Evolutionary conservation across 805 yeast species (phyloP), one percentile per base, ranked within the genome.

Genomic region (Yamadazyma takamatsuzukensis): DNA sequence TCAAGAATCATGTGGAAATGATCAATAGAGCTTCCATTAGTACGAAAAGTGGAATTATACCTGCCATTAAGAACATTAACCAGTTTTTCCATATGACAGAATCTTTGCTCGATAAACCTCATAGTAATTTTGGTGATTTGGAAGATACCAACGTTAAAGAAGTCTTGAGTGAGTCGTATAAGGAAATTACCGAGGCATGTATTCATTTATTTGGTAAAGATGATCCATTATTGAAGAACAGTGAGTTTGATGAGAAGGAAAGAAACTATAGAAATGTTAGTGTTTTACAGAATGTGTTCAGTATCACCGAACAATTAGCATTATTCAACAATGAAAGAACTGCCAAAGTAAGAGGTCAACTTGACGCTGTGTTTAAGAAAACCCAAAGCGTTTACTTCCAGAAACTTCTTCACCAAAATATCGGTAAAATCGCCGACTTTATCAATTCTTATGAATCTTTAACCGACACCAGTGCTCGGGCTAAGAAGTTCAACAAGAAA

Each of bases 391-490:
- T 46, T 15, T 65, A 66, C 39, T 62, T 63, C 49, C 54, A 53
- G 30, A 53, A 50, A 41, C 43, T 59, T 11, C 40, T 63, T 15
- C 48, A 49, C 34, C 67, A 78, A 28, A 67, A 77, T 15, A 67
- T 87, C 47, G 90, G 93, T 0, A 82, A 81, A 47, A 47, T 88
- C 30, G 61, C 76, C 11, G 77, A 74, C 17, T 81, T 84, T 49
- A 73, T 87, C 2, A 68, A 70, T 25, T 84, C 80, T 21, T 74
- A 79, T 25, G 82, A 80, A 37, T 68, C 72, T 2, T 52, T 78
- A 9, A 53, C 64, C 3, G 67, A 57, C 16, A 69, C 70, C 38
- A 78, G 77, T 12, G 66, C 78, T 1, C 73, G 68, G 44, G 74
- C 82, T 41, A 81, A 78, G 41, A 80, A 82, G 8, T 82, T 78